A percentile compares a stretch with the other conserved stretches of the same genome.
phyloP scores from a whole-genome alignment of 169 alveolate genomes.

The Eimeria sp. region DNA sequence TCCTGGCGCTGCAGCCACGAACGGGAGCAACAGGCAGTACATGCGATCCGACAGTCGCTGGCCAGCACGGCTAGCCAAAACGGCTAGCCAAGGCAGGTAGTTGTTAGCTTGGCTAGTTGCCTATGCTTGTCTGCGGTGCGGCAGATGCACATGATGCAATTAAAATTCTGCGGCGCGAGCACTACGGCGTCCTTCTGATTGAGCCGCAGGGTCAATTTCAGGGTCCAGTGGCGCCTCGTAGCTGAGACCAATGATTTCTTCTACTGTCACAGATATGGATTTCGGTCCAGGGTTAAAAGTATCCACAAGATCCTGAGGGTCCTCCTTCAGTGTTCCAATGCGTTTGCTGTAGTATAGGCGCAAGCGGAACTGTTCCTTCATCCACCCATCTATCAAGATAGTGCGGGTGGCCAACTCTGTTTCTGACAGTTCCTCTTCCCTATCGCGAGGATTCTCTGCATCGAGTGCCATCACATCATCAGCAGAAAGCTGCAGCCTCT shows the following conservation, averaged over 20 bases:
- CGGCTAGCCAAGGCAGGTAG: neutral
- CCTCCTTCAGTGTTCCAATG: slow-evolving; percentile 4
- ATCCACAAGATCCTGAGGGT: slow-evolving; percentile 22
- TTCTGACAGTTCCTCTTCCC: slow-evolving; percentile 43
- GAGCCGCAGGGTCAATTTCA: neutral
- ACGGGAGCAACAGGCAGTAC: neutral
- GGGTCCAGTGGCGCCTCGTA: slow-evolving; percentile 55
- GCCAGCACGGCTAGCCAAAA: no score
- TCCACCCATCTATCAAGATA: slow-evolving; percentile 19
- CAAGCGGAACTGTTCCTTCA: slow-evolving; percentile 55
- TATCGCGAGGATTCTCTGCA: slow-evolving; percentile 23
- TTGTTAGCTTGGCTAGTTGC: neutral
- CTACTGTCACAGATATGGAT: neutral
- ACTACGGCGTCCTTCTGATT: neutral
- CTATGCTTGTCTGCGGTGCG: slow-evolving; percentile 13
- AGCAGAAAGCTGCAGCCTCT: slow-evolving; percentile 9
- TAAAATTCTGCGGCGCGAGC: slow-evolving; percentile 33
- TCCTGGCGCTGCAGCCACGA: slow-evolving; percentile 6
- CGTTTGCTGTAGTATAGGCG: slow-evolving; percentile 43
- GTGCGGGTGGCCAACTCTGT: neutral
- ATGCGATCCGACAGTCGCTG: neutral
- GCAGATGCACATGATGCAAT: neutral
- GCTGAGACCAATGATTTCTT: slow-evolving; percentile 30
- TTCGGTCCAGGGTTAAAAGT: slow-evolving; percentile 37
- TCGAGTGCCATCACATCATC: slow-evolving; percentile 36